Evolutionary conservation across 768 basidiomycete species (phyloP), one percentile per base, ranked within the genome.

Genomic region (Trametopsis cervina): DNA sequence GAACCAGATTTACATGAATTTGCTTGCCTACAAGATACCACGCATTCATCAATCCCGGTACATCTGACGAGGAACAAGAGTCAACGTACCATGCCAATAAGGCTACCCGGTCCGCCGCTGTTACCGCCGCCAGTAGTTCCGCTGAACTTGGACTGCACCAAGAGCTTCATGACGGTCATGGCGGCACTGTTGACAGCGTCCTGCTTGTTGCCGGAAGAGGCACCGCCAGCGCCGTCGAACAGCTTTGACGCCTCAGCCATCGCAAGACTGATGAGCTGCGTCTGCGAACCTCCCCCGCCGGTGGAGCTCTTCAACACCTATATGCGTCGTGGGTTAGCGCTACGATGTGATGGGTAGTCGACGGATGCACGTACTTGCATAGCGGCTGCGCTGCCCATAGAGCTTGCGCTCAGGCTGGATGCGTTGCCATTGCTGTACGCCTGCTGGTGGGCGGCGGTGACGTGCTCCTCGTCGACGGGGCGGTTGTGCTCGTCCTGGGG

Each of bases 141-240:
- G 54, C 72, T 71, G 56, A 81, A 71, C 64, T 84, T 81, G 36
- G 76, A 79, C 60, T 86, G 80, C 4, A 89, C 78, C 38, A 91
- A 60, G 35, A 92, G 69, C 68, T 93, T 91, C 77, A 89, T 82
- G 49, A 88, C 78, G 0, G 85, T 91, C 80, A 84, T 82, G 2
- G 84, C 89, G 39, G 91, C 91, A 10, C 85, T 77, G 49, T 86
- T 89, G 59, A 94, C 80, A 7, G 82, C 83, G 57, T 91, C 88
- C 58, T 94, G 90, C 67, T 88, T 89, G 61, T 74, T 74, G 9
- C 83, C 81, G 10, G 77, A 74, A 3, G 79, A 69, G 2, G 77
- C 74, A 6, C 80, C 80, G 17, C 84, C 85, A 21, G 76, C 72
- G 53, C 75, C 66, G 57, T 89, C 87, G 55, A 92, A 86, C 42